A percentile compares a stretch with the other conserved stretches of the same genome.
These are phyloP conservation scores for Hydnum rufescens DNA, from an alignment of 768 basidiomycete genomes.

Conservation along the genomic window DNA sequence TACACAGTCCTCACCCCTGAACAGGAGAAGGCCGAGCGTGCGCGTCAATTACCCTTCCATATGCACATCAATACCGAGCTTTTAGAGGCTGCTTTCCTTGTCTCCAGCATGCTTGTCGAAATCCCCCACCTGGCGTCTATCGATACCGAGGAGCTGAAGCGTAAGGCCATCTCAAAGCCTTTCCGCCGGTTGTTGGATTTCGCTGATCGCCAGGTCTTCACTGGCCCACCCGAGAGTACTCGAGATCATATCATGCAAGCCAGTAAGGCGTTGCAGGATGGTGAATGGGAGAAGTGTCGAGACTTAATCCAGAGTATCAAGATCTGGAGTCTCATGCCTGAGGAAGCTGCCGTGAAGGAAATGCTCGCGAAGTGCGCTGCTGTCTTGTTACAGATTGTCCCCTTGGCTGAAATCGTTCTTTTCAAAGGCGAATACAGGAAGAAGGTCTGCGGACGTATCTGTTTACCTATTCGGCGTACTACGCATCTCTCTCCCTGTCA, in stretches of 20 bases:
- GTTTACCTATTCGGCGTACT: conserved; percentile 92
- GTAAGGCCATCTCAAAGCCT: conserved; percentile 88
- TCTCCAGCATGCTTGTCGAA: conserved; percentile 97
- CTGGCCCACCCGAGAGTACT: conserved; percentile 95
- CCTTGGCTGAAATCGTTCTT: conserved; percentile 3
- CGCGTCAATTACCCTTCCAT: conserved; percentile 94
- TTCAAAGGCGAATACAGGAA: conserved; percentile 79
- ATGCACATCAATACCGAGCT: conserved; percentile 99
- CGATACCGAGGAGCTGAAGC: conserved; percentile 82
- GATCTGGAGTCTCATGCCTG: conserved; percentile 94
- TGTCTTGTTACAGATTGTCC: background rate
- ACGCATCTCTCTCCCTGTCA: conserved; percentile 74
- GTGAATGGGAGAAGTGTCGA: conserved; percentile 91
- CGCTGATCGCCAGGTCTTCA: conserved; percentile 93
- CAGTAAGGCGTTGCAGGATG: conserved; percentile 85
- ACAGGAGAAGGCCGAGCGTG: conserved; percentile 92
- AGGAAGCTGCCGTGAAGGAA: conserved; percentile 64
- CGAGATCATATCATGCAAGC: conserved; percentile 99
- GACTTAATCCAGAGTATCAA: conserved; percentile 92
- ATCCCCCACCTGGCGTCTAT: conserved; percentile 88
- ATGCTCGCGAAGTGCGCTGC: conserved; percentile 71
- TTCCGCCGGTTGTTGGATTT: conserved; percentile 91
- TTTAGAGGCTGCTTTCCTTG: conserved; percentile 90
- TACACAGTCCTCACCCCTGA: conserved; percentile 68
- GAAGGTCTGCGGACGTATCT: conserved; percentile 92